These are phyloP conservation scores for Aspergillus ochraceus DNA, from an alignment of 2,329 filamentous ascomycete genomes.

Conservation along the genomic window DNA sequence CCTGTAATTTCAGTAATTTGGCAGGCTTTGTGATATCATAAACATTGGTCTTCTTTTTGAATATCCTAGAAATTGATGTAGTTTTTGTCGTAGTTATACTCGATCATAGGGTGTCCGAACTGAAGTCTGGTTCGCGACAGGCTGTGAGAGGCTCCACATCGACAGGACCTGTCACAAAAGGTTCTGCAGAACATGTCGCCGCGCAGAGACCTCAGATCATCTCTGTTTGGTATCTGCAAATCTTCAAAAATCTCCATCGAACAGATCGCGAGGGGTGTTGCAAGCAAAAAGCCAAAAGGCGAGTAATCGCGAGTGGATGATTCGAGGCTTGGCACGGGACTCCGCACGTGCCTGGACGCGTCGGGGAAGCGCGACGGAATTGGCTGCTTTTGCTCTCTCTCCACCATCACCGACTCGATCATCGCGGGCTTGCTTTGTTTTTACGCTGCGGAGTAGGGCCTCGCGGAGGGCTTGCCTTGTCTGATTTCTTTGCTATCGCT, in stretches of 20 bases:
- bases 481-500: neutral
- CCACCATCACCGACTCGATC: neutral
- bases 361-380: constrained; percentile 20
- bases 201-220: neutral
- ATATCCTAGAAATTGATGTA: neutral
- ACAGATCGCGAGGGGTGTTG: too few species aligned
- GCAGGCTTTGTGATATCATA: too few species aligned
- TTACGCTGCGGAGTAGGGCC: constrained; percentile 16
- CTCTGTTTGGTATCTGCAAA: too few species aligned
- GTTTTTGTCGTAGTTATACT: neutral
- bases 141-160: neutral
- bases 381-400: neutral
- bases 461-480: constrained; percentile 9
- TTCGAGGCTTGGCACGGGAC: constrained; percentile 16
- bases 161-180: neutral
- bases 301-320: neutral
- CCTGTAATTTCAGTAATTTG: too few species aligned
- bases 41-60: too few species aligned
- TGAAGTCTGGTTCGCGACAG: neutral
- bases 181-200: neutral
- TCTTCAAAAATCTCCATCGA: constrained; percentile 6
- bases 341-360: constrained; percentile 25
- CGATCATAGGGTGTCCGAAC: too few species aligned
- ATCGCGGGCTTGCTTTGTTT: constrained; percentile 5
- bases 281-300: neutral